Base-by-base conservation (phyloP, 1,139 yeast species). In the Hyphopichia fennica region DNA sequence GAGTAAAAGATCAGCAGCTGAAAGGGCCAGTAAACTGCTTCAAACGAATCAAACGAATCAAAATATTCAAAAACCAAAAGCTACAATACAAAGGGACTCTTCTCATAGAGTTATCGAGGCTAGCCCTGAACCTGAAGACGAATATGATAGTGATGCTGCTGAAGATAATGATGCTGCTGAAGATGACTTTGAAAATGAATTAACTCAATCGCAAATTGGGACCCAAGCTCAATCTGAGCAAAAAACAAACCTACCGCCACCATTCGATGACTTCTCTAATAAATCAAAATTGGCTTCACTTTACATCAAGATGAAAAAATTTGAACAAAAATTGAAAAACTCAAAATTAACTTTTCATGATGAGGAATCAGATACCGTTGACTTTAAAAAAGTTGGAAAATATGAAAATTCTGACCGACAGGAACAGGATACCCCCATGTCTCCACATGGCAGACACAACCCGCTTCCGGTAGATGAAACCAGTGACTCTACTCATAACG, bases 271-370 rank as follows among this genome's bases (percentile, higher is more conserved):
- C 3, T 29, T 39, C 16, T 19, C 41, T 14, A 38, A 18, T 20
- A 38, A 38, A 32, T 43, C 54, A 6, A 54, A 56, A 34, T 42
- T 54, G 9, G 46, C 50, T 11, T 48, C 52, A n/a, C 46, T 53
- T 27, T 45, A 49, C 35, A 46, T 52, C 16, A 57, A 56, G 34
- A 45, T 58, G 49, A 52, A 53, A 27, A 52, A 47, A 29, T 49
- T 58, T 15, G 60, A 58, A 25, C 38, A 47, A 7, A 50, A 49
- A 39, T 41, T 53, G 29, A 48, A 40, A 8, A 28, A 19, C 9
- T n/a, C 37, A 16, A 18, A 27, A n/a, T 20, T 38, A 15, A 10
- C 7, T 2, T 19, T 20, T 4, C 4, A 17, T 3, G 35, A 33
- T 8, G 35, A 20, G 9, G 28, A 14, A 8, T 14, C 10, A 16